A percentile compares a stretch with the other conserved stretches of the same genome.
Conservation (phyloP, 2,329 filamentous ascomycete genomes). For the Stemphylium beticola region DNA sequence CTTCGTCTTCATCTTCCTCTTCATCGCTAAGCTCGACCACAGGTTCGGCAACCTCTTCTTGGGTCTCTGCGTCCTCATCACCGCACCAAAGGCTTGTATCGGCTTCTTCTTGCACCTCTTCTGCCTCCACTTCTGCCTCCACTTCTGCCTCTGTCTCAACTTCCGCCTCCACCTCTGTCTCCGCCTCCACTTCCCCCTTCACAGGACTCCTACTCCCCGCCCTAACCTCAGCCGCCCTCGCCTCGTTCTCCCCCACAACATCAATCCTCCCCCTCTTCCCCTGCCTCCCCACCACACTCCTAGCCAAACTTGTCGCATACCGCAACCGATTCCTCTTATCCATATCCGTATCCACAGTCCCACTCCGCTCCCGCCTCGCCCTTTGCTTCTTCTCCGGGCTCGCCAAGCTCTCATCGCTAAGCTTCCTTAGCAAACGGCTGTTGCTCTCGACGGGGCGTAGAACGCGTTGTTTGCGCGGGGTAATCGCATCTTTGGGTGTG, state of each 20-base stretch:
- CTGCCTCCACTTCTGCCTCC: constrained; percentile 11
- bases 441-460: constrained; percentile 44
- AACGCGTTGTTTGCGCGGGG: constrained; percentile 41
- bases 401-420: constrained; percentile 38
- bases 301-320: constrained; percentile 40
- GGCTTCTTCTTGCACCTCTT: constrained; percentile 23
- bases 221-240: constrained; percentile 18
- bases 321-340: constrained; percentile 22
- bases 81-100: constrained; percentile 43
- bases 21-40: constrained; percentile 18
- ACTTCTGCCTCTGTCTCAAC: constrained; percentile 11
- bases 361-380: constrained; percentile 22
- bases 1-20: constrained; percentile 44
- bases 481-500: constrained; percentile 13
- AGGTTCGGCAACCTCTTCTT: constrained; percentile 2
- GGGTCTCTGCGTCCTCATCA: constrained; percentile 27
- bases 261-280: constrained; percentile 21
- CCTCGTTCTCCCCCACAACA: constrained; percentile 16
- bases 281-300: constrained; percentile 33
- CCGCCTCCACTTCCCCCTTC: constrained; percentile 14
- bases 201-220: constrained; percentile 7
- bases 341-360: constrained; percentile 23
- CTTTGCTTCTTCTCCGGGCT: constrained; percentile 36
- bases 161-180: constrained; percentile 5
- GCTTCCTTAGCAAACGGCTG: constrained; percentile 34